phyloP scores from a whole-genome alignment of 2,329 filamentous ascomycete genomes.

The Epichloe coenophiala region DNA sequence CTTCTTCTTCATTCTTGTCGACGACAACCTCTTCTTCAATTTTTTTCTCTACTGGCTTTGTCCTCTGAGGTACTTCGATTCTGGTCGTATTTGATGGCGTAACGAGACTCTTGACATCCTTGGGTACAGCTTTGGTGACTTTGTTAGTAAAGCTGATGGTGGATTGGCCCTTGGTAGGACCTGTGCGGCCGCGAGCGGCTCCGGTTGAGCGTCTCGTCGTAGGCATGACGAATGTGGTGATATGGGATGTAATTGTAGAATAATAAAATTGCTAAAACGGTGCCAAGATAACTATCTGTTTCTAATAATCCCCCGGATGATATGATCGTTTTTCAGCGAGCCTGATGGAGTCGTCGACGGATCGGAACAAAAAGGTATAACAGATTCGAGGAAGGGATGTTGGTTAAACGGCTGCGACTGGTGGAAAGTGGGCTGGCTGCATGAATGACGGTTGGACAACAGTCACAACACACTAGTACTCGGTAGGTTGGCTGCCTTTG shows the following conservation, averaged over 20 bases:
- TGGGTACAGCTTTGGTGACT: conserved; percentile 39
- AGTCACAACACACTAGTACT: background rate
- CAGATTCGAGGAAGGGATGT: background rate
- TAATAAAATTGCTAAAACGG: background rate
- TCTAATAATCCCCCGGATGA: no score
- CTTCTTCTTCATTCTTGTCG: conserved; percentile 12
- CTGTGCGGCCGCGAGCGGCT: conserved; percentile 21
- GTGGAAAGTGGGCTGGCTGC: background rate
- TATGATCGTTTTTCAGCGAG: no score
- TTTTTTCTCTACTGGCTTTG: conserved; percentile 7
- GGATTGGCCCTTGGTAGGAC: conserved; percentile 33
- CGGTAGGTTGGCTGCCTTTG: conserved; percentile 12
- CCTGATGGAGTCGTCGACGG: no score
- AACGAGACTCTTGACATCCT: conserved; percentile 30
- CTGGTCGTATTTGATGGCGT: conserved; percentile 21
- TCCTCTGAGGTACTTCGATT: conserved; percentile 16
- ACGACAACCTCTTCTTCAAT: conserved; percentile 11
- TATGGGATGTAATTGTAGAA: background rate
- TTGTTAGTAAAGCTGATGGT: conserved; percentile 45
- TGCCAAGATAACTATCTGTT: no score
- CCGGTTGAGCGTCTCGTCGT: conserved; percentile 34
- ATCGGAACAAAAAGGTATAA: background rate
- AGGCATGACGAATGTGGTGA: conserved; percentile 26
- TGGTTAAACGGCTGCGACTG: background rate
- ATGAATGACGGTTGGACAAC: conserved; percentile 1